Base-by-base conservation (phyloP, 2,329 filamentous ascomycete species). In the Malbranchea zuffiana region DNA sequence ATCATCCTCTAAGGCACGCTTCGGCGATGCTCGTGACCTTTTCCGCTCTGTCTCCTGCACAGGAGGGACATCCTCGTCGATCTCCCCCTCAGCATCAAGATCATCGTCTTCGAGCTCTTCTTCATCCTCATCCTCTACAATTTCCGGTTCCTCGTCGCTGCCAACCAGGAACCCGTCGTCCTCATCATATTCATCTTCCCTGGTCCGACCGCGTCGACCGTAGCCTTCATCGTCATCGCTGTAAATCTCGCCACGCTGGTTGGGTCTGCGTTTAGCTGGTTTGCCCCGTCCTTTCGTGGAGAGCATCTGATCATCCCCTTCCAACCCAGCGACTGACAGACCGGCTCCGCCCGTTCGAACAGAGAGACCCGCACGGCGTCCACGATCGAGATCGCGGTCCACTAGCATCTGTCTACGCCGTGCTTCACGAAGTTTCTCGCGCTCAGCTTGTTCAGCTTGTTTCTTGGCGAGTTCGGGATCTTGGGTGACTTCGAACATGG, bases 181-280 rank as follows among this genome's bases (percentile, higher is more conserved):
- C 51, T 82, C 80, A 53, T 88, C 82, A 51, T 87, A 87, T 50
- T 87, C 79, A 59, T 92, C 80, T 56, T 86, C 76, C 55, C 81
- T 79, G 60, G 57, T 65, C 16, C 63, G 57, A 3, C 60, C 56
- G 27, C 63, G 56, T 17, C 62, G 59, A 18, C 59, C 55, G 39
- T 61, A 66, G 6, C 67, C 65, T 33, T 67, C 63, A 45, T 68
- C 67, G 18, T 67, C 64, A 37, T 68, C 64, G 1, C 60, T 63
- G 44, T 67, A 65, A 39, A 67, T 63, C 42, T 68, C 65, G 16
- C 65, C 65, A 21, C 61, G 61, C 25, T 64, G 59, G 43, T 66
- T 65, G 8, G 57, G 47, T 31, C 53, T 59, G 33, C 58, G 56
- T 21, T 45, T 26, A 54, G 50, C 43, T 59, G 59, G 40, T 53